These are phyloP conservation scores for Herpetospermum pedunculosum DNA, from an alignment of 306 rosid genomes.

Conservation along the genomic window DNA sequence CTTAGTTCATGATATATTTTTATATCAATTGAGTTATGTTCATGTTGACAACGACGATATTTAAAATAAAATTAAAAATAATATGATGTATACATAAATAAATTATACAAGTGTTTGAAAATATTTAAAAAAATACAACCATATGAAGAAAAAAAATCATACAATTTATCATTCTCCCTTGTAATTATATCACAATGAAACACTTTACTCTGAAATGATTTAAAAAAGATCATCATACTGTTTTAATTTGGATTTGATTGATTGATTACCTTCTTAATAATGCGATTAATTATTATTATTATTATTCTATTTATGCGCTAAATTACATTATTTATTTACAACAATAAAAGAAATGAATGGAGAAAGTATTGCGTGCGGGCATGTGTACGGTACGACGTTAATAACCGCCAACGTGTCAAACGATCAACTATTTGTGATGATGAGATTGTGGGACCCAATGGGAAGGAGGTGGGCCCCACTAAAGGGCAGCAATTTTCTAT, in stretches of 20 bases:
- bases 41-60: too few relatives aligned
- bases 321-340: background rate
- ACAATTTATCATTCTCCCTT: background rate
- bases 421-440: background rate
- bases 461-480: background rate
- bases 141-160: background rate
- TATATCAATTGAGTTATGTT: too few relatives aligned
- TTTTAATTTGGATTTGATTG: background rate
- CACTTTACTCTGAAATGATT: background rate
- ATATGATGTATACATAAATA: too few relatives aligned
- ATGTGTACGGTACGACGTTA: background rate
- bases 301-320: background rate
- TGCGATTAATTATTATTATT: background rate
- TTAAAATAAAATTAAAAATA: too few relatives aligned
- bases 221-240: background rate
- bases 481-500: background rate
- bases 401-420: background rate
- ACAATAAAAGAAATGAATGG: background rate
- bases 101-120: too few relatives aligned
- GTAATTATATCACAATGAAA: background rate
- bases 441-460: background rate
- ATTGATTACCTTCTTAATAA: background rate
- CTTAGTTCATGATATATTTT: too few relatives aligned
- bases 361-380: background rate
- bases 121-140: background rate